phyloP scores from a whole-genome alignment of 257 asterid species.

The Petrea volubilis region DNA sequence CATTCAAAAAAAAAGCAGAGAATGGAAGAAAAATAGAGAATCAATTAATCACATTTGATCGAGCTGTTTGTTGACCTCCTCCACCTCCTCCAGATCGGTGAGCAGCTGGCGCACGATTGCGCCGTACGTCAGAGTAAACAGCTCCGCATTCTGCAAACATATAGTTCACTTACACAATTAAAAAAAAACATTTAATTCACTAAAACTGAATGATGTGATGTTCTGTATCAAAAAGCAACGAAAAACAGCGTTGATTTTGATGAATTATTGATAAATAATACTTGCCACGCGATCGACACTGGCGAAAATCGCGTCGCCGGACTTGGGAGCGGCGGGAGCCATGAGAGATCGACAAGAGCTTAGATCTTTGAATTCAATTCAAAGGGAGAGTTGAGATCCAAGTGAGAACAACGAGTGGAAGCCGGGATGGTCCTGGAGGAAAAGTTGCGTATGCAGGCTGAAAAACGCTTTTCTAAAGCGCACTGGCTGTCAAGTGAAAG shows the following conservation, averaged over 20 bases:
- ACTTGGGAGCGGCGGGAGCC: conserved; percentile 55
- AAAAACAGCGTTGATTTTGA: background rate
- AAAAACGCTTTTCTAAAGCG: background rate
- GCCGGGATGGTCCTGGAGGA: background rate
- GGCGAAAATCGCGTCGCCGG: conserved; percentile 64
- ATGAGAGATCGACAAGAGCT: conserved; percentile 21
- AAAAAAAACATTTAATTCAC: background rate
- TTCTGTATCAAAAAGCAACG: background rate
- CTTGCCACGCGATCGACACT: conserved; percentile 59
- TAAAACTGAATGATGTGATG: background rate
- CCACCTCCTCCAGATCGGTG: conserved; percentile 99
- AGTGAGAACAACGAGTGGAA: background rate
- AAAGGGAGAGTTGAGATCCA: background rate
- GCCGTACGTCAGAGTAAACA: conserved; percentile 89
- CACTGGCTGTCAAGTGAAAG: background rate
- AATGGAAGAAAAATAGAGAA: background rate
- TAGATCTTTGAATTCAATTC: conserved; percentile 15
- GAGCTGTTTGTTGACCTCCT: conserved; percentile 95
- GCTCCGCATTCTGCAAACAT: conserved; percentile 76
- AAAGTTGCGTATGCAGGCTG: background rate
- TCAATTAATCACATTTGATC: conserved; percentile 72
- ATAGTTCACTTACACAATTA: background rate
- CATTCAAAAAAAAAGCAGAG: background rate
- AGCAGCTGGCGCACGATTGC: conserved; percentile 93
- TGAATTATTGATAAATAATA: background rate